Base-by-base conservation (phyloP, 768 basidiomycete genomes). In the Boletus sp. region DNA sequence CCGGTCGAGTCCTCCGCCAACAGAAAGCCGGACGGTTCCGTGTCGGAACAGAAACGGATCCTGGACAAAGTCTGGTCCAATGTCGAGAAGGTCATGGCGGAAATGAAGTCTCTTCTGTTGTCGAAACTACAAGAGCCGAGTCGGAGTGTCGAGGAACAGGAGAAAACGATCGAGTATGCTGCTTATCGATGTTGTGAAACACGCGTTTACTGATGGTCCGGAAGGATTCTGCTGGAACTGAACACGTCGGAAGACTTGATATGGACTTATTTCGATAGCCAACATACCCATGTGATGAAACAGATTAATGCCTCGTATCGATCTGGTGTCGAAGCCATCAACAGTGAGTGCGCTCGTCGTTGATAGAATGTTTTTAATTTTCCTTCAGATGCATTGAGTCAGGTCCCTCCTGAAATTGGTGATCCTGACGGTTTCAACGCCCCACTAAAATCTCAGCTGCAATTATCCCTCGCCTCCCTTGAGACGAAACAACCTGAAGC, bases 1-100 rank as follows among this genome's bases (percentile, higher is more conserved):
- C 89, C 93, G 4, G 79, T 84, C 20, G 87, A 83, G 35, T 80
- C 78, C 9, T 73, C 79, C 12, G 87, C 85, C 64, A 86, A 87
- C 58, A 80, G 79, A 30, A 78, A 77, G 55, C 68, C 73, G 7
- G 76, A 77, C 11, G 71, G 76, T 10, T 67, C 76, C 2, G 83
- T 86, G 59, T 84, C 83, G 59, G 94, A 95, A 67, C 94, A 96
- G 74, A 90, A 87, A 65, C 84, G 94, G 24, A 90, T 99, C 52
- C 82, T 98, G 48, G 92, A 98, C 60, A 98, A 94, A 73, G 93
- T 98, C 4, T 99, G 97, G 97, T 79, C 76, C 2, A 93, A 86
- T 47, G 94, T 98, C n/a, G 96, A 98, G 75, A 92, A 89, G 70
- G 92, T 94, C 44, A 95, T 98, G 86, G 79, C 78, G 30, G 93